phyloP scores from a whole-genome alignment of 73 alveolate genomes.

The Breviolum minutum region DNA sequence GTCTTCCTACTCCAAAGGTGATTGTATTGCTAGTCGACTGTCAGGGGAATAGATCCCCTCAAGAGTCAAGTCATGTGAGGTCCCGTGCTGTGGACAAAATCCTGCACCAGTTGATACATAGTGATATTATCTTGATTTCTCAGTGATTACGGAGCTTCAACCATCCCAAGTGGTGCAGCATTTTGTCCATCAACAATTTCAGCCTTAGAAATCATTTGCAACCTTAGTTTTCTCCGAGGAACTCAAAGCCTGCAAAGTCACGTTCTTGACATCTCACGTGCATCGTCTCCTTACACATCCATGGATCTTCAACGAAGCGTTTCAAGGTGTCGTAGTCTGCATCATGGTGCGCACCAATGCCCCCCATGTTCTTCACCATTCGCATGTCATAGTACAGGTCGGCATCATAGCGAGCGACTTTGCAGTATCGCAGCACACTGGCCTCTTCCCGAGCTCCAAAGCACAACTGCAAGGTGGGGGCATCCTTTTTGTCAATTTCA shows the following conservation, averaged over 20 bases:
- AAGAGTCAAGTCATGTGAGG: too few relatives aligned
- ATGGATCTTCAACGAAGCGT: slow-evolving; percentile 91
- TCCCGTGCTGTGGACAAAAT: too few relatives aligned
- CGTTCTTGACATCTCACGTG: slow-evolving; percentile 88
- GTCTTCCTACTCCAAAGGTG: too few relatives aligned
- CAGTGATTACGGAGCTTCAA: too few relatives aligned
- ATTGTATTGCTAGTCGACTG: too few relatives aligned
- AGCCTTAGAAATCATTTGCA: too few relatives aligned
- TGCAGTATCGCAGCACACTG: slow-evolving; percentile 93
- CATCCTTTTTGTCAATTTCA: neutral
- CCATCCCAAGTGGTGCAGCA: too few relatives aligned
- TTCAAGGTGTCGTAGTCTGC: slow-evolving; percentile 85
- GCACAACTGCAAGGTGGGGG: neutral
- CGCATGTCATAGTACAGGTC: slow-evolving; percentile 94
- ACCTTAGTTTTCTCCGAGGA: neutral
- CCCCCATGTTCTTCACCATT: slow-evolving; percentile 95
- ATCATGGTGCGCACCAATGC: slow-evolving; percentile 81
- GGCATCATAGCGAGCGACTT: slow-evolving; percentile 91
- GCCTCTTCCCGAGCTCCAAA: neutral
- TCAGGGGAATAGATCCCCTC: too few relatives aligned
- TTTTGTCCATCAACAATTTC: too few relatives aligned
- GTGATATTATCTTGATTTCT: too few relatives aligned
- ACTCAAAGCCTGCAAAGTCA: slow-evolving; percentile 50
- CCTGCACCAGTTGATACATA: too few relatives aligned
- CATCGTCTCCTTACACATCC: slow-evolving; percentile 95